Evolutionary conservation across 768 basidiomycete genomes (phyloP).

Genomic region (Strobilomyces dryophilus): DNA sequence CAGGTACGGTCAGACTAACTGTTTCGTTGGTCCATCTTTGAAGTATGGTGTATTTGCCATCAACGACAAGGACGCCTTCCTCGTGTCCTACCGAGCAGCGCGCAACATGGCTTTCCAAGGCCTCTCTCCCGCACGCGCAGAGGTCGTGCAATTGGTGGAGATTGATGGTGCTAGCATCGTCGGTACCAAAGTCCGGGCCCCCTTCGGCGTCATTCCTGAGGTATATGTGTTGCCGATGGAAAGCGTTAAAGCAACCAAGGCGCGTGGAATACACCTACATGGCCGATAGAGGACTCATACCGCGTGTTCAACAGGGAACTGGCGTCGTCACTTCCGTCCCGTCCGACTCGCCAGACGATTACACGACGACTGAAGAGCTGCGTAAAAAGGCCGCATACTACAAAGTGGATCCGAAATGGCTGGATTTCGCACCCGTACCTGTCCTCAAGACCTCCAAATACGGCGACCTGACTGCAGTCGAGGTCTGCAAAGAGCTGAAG

Average conservation of each 20-base stretch:
- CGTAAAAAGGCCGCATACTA: constrained; percentile 97
- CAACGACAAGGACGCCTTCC: constrained; percentile 81
- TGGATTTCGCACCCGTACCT: constrained; percentile 76
- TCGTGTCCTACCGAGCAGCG: constrained; percentile 85
- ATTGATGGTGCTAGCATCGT: constrained; percentile 76
- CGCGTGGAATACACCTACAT: constrained; percentile 18
- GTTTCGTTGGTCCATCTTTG: constrained; percentile 87
- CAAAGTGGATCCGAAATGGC: constrained; percentile 90
- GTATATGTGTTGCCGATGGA: constrained; percentile 99
- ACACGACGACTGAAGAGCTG: constrained; percentile 81
- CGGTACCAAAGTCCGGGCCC: constrained; percentile 88
- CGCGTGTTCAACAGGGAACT: constrained; percentile 60
- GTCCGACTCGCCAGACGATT: constrained; percentile 98
- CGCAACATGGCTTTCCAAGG: constrained; percentile 99
- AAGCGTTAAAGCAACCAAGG: constrained; percentile 92
- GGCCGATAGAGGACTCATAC: constrained; percentile 1
- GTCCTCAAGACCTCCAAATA: constrained; percentile 89
- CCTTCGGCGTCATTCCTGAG: constrained; percentile 75
- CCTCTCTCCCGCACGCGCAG: constrained; percentile 65
- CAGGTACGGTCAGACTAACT: constrained; percentile 98
- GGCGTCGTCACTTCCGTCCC: constrained; percentile 98
- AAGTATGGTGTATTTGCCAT: constrained; percentile 92
- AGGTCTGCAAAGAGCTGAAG: constrained; percentile 83
- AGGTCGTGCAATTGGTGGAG: constrained; percentile 69
- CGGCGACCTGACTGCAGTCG: constrained; percentile 84